phyloP scores from a whole-genome alignment of 345 rosid species.

The Pseudoturritis turrita region DNA sequence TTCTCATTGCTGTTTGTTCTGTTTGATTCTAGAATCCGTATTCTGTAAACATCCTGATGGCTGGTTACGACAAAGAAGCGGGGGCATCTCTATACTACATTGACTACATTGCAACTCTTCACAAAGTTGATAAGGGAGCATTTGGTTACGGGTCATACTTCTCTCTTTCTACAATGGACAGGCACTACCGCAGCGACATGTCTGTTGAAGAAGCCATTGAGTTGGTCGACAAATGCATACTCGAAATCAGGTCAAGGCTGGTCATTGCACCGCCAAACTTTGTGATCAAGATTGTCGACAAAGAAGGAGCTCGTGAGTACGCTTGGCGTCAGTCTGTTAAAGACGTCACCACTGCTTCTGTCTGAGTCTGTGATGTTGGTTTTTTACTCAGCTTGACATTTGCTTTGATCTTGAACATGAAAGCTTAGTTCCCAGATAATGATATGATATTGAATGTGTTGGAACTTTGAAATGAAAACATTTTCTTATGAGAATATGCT shows the following conservation, averaged over 20 bases:
- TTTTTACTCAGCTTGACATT: not conserved
- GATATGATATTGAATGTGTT: not conserved
- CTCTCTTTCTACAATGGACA: conserved; percentile 89
- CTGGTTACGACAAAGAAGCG: conserved; percentile 91
- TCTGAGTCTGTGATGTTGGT: conserved; percentile 2
- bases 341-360: conserved; percentile 40
- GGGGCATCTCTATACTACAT: conserved; percentile 94
- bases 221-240: conserved; percentile 81
- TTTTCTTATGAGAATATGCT: not conserved
- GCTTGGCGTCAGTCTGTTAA: conserved; percentile 83
- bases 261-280: conserved; percentile 96
- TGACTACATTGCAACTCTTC: conserved; percentile 91
- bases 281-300: conserved; percentile 92
- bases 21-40: conserved; percentile 64
- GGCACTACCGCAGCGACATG: conserved; percentile 90
- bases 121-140: conserved; percentile 96
- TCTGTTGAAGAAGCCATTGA: conserved; percentile 76
- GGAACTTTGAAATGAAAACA: not conserved
- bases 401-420: conserved; percentile 7
- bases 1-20: not conserved
- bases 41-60: conserved; percentile 81
- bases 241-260: conserved; percentile 86
- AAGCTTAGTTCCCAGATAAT: conserved; percentile 21
- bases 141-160: conserved; percentile 96
- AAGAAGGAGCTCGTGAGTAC: conserved; percentile 78